Percentiles rank a stretch among this genome's conserved stretches.
phyloP scores from a whole-genome alignment of 2,329 filamentous ascomycete genomes.

The Xylaria sp. region DNA sequence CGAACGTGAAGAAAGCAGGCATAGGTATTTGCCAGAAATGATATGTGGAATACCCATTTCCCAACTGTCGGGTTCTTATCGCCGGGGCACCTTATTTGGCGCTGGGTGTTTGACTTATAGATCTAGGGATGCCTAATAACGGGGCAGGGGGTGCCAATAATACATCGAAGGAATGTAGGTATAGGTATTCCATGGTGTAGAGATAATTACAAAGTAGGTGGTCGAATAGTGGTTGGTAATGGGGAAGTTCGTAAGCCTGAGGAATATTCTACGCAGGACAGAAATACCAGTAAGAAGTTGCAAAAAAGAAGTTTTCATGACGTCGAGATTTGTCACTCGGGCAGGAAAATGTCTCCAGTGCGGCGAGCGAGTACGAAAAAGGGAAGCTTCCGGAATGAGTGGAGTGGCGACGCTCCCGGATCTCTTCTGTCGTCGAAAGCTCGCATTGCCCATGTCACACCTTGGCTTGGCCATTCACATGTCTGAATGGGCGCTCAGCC shows the following conservation, averaged over 20 bases:
- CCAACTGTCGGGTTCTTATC: slow-evolving; percentile 32
- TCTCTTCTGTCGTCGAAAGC: slow-evolving; percentile 7
- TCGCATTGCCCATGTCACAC: slow-evolving; percentile 29
- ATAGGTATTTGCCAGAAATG: background rate
- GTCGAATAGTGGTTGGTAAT: slow-evolving; percentile 5
- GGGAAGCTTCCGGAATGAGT: slow-evolving; percentile 48
- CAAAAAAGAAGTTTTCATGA: slow-evolving; percentile 27
- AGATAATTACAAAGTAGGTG: slow-evolving; percentile 4
- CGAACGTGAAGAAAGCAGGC: slow-evolving; percentile 2
- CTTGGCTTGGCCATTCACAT: slow-evolving; percentile 33
- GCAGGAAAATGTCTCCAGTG: slow-evolving; percentile 33
- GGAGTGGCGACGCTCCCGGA: slow-evolving; percentile 39
- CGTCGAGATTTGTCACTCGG: slow-evolving; percentile 35
- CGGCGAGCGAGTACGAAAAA: slow-evolving; percentile 37
- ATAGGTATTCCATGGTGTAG: background rate
- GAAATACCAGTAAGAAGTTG: background rate
- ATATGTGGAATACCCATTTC: slow-evolving; percentile 17
- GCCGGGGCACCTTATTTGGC: slow-evolving; percentile 7
- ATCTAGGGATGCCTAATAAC: slow-evolving; percentile 26
- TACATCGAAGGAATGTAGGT: background rate
- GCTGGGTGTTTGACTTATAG: slow-evolving; percentile 17
- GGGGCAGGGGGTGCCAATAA: slow-evolving; percentile 26
- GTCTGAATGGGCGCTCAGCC: slow-evolving; percentile 25
- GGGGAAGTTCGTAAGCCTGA: background rate
- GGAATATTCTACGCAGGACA: background rate